Percentiles rank a stretch among this genome's conserved stretches.
Evolutionary conservation across 306 rosid genomes (phyloP).

Genomic region (Citrullus colocynthis): DNA sequence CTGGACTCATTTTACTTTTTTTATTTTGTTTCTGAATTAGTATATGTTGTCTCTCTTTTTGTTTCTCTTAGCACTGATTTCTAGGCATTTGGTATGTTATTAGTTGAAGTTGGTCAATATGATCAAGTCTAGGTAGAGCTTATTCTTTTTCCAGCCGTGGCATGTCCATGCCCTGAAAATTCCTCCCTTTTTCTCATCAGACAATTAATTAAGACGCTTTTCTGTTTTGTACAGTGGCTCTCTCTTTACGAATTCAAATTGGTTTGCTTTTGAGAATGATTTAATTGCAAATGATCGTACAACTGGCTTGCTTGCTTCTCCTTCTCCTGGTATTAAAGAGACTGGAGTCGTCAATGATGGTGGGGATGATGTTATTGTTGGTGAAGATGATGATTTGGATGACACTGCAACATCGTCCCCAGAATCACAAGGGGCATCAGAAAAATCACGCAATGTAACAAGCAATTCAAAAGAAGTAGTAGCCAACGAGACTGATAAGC

Average conservation of each 20-base stretch:
- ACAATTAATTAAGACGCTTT: neutral
- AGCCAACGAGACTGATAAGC: constrained; percentile 54
- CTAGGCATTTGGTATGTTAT: neutral
- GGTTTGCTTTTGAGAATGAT: constrained; percentile 94
- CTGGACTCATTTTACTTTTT: neutral
- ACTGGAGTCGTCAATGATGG: constrained; percentile 21
- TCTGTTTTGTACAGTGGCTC: constrained; percentile 55
- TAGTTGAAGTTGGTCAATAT: neutral
- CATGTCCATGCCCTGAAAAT: neutral
- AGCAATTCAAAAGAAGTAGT: constrained; percentile 16
- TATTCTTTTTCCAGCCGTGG: neutral
- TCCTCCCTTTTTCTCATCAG: neutral
- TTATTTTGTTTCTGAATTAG: neutral
- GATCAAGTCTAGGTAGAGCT: neutral
- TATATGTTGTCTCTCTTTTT: neutral
- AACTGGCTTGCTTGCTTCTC: constrained; percentile 53
- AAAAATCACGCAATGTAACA: constrained; percentile 2
- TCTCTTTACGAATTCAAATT: constrained; percentile 91
- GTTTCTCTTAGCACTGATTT: neutral
- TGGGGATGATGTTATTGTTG: constrained; percentile 37
- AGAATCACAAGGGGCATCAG: constrained; percentile 35
- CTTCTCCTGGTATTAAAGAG: constrained; percentile 56
- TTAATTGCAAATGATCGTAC: constrained; percentile 52
- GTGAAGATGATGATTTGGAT: constrained; percentile 71
- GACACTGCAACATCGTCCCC: constrained; percentile 76